phyloP scores from a whole-genome alignment of 345 rosid genomes.

The Populus pruinosa region DNA sequence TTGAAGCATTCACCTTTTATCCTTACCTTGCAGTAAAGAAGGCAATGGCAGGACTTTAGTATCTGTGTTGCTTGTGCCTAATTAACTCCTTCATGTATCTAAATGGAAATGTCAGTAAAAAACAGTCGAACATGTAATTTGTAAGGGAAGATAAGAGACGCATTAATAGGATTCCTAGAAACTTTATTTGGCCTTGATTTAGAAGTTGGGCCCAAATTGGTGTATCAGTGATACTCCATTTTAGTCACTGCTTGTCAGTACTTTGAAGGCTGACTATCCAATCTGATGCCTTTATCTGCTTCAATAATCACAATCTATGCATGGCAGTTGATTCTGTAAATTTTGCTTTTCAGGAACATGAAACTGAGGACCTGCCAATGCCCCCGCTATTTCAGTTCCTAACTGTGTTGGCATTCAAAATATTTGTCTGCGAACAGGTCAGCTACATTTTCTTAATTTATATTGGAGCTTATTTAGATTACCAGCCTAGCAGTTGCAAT shows the following conservation, averaged over 20 bases:
- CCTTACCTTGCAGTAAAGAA: background rate
- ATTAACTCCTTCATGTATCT: background rate
- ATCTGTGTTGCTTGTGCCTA: background rate
- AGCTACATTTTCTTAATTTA: slow-evolving; percentile 8
- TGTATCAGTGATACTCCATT: background rate
- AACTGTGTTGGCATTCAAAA: slow-evolving; percentile 73
- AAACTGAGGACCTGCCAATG: slow-evolving; percentile 70
- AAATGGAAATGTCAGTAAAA: background rate
- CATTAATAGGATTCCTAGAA: background rate
- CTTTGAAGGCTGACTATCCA: background rate
- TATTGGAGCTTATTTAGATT: background rate
- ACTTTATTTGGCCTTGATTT: background rate
- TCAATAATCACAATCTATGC: background rate
- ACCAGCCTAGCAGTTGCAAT: background rate
- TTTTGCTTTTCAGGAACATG: slow-evolving; percentile 58
- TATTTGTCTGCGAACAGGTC: slow-evolving; percentile 77
- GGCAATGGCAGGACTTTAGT: background rate
- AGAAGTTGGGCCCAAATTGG: background rate
- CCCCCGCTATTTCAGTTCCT: slow-evolving; percentile 96
- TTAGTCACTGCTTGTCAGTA: background rate
- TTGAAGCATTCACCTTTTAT: background rate
- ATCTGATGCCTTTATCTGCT: slow-evolving; percentile 5
- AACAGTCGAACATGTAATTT: background rate
- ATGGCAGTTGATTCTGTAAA: background rate
- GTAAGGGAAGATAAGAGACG: background rate